Evolutionary conservation across 2,329 filamentous ascomycete species (phyloP).

Genomic region (Xylaria polymorpha): DNA sequence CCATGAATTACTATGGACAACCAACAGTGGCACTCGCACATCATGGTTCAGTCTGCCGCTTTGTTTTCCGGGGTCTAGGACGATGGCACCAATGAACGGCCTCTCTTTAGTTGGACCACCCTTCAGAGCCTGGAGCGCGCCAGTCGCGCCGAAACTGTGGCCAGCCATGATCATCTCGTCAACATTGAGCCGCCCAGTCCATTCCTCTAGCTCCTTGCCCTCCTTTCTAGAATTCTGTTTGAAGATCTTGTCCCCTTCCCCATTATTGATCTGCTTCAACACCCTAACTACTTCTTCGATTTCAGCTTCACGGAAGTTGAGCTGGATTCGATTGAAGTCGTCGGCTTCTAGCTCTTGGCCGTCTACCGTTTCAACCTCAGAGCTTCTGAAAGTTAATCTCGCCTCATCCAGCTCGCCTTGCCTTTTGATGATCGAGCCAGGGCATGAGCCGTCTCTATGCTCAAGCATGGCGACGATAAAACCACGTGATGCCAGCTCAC

Average conservation of each 20-base stretch:
- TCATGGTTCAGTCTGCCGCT: conserved; percentile 71
- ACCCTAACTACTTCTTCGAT: conserved; percentile 59
- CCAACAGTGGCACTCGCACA: conserved; percentile 67
- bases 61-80: conserved; percentile 74
- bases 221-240: conserved; percentile 60
- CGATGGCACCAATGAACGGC: conserved; percentile 67
- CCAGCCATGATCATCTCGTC: conserved; percentile 68
- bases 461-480: conserved; percentile 62
- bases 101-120: conserved; percentile 56
- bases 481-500: conserved; percentile 62
- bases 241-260: conserved; percentile 52
- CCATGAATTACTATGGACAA: conserved; percentile 75
- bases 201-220: conserved; percentile 60
- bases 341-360: conserved; percentile 44
- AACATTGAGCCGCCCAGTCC: conserved; percentile 65
- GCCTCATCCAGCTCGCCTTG: conserved; percentile 47
- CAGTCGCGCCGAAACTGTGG: conserved; percentile 74
- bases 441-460: conserved; percentile 64
- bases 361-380: conserved; percentile 53
- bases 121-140: conserved; percentile 70
- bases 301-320: conserved; percentile 63
- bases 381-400: conserved; percentile 52
- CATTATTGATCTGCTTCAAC: conserved; percentile 55
- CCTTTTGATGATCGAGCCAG: conserved; percentile 56
- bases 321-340: conserved; percentile 59